phyloP scores from a whole-genome alignment of 345 rosid species.

The Ricinus communis region DNA sequence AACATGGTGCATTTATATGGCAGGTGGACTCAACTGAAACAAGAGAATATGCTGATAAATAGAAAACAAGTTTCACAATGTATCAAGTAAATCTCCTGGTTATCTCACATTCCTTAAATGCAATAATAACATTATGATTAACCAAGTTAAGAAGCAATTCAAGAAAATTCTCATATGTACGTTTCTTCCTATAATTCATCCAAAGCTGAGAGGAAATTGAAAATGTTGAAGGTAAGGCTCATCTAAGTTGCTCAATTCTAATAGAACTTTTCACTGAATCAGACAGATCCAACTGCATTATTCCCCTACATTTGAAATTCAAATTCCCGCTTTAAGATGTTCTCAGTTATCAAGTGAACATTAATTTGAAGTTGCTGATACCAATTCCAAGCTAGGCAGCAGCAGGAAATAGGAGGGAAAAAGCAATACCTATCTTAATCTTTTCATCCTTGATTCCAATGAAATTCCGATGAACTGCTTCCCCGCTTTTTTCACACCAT shows the following conservation, averaged over 20 bases:
- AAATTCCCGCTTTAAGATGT: not conserved
- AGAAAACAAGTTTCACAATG: not conserved
- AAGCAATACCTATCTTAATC: conserved; percentile 51
- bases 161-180: not conserved
- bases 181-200: not conserved
- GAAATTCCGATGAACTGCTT: conserved; percentile 64
- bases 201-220: not conserved
- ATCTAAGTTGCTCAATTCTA: not conserved
- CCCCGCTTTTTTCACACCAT: conserved; percentile 66
- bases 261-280: not conserved
- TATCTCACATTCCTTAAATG: not conserved
- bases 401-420: not conserved
- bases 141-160: not conserved
- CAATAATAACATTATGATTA: not conserved
- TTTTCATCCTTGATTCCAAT: conserved; percentile 48
- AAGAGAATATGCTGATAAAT: too few relatives aligned
- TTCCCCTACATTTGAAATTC: not conserved
- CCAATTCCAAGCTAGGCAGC: not conserved
- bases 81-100: not conserved
- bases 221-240: not conserved
- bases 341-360: not conserved
- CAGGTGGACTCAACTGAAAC: too few relatives aligned
- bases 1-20: not conserved
- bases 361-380: not conserved
- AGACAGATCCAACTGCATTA: not conserved